A percentile compares a stretch with the other conserved stretches of the same genome.
Evolutionary conservation across 2,329 filamentous ascomycete species (phyloP).

Genomic region (Neophaeococcomyces aloes): DNA sequence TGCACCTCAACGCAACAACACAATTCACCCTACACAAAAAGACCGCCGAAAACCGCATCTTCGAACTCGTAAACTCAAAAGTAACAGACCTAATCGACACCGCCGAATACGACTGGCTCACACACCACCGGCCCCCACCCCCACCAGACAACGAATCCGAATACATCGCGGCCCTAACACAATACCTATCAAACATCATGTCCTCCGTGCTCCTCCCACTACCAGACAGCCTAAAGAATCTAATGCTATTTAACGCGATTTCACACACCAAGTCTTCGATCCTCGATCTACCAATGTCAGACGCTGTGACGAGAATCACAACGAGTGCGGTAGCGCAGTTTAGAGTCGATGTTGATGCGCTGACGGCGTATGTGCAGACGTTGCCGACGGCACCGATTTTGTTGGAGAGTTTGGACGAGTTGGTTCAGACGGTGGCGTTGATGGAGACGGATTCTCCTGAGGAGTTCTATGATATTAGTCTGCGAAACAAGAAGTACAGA

Average conservation of each 20-base stretch:
- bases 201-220: conserved; percentile 82
- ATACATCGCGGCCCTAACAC: conserved; percentile 91
- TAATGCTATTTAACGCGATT: conserved; percentile 95
- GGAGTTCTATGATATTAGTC: conserved; percentile 89
- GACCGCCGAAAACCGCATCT: conserved; percentile 91
- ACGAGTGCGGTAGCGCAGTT: conserved; percentile 72
- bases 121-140: too few species aligned
- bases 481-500: conserved; percentile 84
- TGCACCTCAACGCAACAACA: conserved; percentile 62
- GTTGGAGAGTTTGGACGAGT: conserved; percentile 77
- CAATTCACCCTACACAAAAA: conserved; percentile 86
- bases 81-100: conserved; percentile 96
- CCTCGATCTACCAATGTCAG: conserved; percentile 59
- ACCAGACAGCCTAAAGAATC: conserved; percentile 91
- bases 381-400: conserved; percentile 75
- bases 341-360: conserved; percentile 70
- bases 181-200: conserved; percentile 94
- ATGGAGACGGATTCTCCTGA: conserved; percentile 86
- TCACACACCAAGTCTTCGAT: conserved; percentile 83
- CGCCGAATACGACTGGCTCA: conserved; percentile 87
- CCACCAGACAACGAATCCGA: conserved; percentile 66
- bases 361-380: conserved; percentile 75
- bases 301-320: conserved; percentile 75
- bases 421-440: conserved; percentile 82
- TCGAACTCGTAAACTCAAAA: conserved; percentile 96